phyloP scores from a whole-genome alignment of 1,284 basidiomycete genomes.

The Apiotrichum domesticum region DNA sequence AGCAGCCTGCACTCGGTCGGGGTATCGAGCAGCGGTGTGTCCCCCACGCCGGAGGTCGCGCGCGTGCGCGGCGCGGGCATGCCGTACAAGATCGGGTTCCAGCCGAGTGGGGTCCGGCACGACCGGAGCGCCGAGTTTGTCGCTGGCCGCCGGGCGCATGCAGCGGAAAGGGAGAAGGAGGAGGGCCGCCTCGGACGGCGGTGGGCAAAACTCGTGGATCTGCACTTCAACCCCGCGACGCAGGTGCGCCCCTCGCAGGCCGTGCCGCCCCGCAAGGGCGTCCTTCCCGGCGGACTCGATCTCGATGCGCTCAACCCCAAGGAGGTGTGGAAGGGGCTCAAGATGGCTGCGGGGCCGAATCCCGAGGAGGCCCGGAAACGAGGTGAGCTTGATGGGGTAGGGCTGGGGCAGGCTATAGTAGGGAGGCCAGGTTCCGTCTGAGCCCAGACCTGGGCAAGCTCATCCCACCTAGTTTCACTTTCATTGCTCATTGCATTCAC shows the following conservation, averaged over 20 bases:
- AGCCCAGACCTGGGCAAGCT: too few relatives aligned
- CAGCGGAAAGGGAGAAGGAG: constrained; percentile 64
- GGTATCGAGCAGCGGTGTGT: too few relatives aligned
- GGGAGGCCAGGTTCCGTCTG: too few relatives aligned
- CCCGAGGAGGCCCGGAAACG: constrained; percentile 47
- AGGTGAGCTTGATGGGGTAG: constrained; percentile 16
- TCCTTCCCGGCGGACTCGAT: constrained; percentile 8
- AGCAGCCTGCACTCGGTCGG: neutral
- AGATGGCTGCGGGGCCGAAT: constrained; percentile 58
- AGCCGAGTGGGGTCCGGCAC: constrained; percentile 66
- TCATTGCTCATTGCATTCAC: neutral
- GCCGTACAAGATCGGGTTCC: constrained; percentile 73
- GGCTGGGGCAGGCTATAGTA: too few relatives aligned
- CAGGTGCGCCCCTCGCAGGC: constrained; percentile 9
- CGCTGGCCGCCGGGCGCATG: constrained; percentile 54
- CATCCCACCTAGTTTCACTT: too few relatives aligned
- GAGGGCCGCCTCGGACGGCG: constrained; percentile 71
- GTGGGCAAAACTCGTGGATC: constrained; percentile 73
- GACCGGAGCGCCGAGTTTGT: constrained; percentile 72
- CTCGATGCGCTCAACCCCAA: constrained; percentile 39
- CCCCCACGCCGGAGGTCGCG: neutral
- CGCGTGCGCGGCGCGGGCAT: constrained; percentile 19
- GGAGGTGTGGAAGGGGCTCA: constrained; percentile 47
- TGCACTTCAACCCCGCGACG: constrained; percentile 63
- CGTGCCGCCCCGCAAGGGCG: constrained; percentile 10